These are phyloP conservation scores for Thalassia testudinum DNA, from an alignment of 116 monocot species.

Conservation along the genomic window DNA sequence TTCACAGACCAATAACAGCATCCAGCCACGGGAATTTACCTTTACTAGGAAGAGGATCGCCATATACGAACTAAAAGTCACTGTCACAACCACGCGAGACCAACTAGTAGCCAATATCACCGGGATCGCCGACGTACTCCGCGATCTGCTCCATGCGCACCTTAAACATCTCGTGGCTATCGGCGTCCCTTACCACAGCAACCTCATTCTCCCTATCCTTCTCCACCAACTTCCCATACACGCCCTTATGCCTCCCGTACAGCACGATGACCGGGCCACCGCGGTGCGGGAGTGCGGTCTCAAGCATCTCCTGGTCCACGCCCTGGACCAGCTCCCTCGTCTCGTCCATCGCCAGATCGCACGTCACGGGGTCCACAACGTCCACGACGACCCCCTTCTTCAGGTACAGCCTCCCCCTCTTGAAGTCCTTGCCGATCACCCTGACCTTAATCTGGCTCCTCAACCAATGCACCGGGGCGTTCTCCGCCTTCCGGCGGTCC, in stretches of 20 bases:
- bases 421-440: slow-evolving; percentile 55
- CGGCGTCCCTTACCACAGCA: slow-evolving; percentile 59
- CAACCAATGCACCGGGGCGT: slow-evolving; percentile 36
- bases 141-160: slow-evolving; percentile 66
- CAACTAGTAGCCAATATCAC: slow-evolving; percentile 15
- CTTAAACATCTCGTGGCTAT: slow-evolving; percentile 52
- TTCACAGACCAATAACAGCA: too few species aligned
- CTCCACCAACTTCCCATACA: slow-evolving; percentile 65
- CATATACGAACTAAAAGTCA: too few species aligned
- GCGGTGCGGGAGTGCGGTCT: slow-evolving; percentile 66
- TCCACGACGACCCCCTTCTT: slow-evolving; percentile 84
- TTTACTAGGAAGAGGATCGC: too few species aligned
- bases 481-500: slow-evolving; percentile 1
- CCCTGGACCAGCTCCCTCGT: slow-evolving; percentile 58
- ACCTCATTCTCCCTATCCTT: slow-evolving; percentile 56
- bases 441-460: slow-evolving; percentile 81
- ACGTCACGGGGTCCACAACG: slow-evolving; percentile 60
- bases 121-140: slow-evolving; percentile 26
- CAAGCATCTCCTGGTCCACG: slow-evolving; percentile 70
- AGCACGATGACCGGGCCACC: slow-evolving; percentile 73
- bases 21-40: too few species aligned
- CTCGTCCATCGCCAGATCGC: slow-evolving; percentile 80
- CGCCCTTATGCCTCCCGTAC: slow-evolving; percentile 66
- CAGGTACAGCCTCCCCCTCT: slow-evolving; percentile 47
- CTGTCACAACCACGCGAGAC: too few species aligned